phyloP scores from a whole-genome alignment of 305 asterid genomes.

The Fraxinus baroniana region DNA sequence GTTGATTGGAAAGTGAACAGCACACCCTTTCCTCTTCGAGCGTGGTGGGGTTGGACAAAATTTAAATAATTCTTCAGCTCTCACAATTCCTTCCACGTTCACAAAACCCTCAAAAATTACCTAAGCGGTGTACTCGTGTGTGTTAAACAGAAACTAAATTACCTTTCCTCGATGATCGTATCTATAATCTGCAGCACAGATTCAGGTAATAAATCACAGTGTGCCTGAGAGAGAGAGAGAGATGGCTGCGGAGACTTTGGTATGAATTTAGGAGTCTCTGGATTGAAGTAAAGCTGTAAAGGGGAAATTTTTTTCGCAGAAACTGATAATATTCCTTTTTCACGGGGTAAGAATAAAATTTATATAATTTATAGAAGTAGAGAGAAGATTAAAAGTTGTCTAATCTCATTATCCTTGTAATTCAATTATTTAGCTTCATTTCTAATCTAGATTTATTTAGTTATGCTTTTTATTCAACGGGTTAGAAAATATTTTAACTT shows the following conservation, averaged over 20 bases:
- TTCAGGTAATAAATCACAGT: neutral
- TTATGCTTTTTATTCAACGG: no score
- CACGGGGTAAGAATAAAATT: neutral
- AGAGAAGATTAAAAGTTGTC: no score
- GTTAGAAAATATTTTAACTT: no score
- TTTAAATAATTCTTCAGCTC: neutral
- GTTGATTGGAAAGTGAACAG: neutral
- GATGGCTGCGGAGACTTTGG: neutral
- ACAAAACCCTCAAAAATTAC: neutral
- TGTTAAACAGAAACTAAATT: neutral
- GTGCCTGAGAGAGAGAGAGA: neutral
- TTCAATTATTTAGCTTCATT: no score
- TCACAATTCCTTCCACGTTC: neutral
- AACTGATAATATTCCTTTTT: neutral
- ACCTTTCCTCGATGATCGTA: neutral
- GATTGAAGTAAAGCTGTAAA: neutral
- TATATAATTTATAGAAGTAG: neutral
- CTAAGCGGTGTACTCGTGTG: neutral
- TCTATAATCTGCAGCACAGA: neutral
- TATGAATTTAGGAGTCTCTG: neutral
- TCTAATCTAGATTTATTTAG: no score
- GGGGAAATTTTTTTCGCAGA: neutral
- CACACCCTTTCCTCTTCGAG: neutral
- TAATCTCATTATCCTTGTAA: neutral
- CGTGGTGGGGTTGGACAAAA: neutral